Evolutionary conservation across 2,329 filamentous ascomycete genomes (phyloP).

Genomic region (Colletotrichum sp.): DNA sequence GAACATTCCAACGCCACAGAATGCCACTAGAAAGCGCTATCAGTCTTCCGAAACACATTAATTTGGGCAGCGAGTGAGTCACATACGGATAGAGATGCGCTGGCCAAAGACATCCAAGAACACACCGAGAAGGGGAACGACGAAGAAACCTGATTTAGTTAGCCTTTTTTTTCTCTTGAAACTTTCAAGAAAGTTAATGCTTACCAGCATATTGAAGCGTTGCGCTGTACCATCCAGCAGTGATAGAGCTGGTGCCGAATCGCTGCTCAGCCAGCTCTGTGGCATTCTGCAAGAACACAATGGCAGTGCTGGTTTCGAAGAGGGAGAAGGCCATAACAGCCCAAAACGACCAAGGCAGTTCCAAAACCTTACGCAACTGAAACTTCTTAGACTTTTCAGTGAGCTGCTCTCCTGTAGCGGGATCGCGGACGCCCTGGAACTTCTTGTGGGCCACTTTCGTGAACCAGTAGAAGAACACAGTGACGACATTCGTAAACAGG

Average conservation of each 20-base stretch:
- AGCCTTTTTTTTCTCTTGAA: not conserved
- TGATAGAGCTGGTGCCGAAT: slow-evolving; percentile 57
- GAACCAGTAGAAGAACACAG: slow-evolving; percentile 60
- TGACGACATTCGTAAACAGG: slow-evolving; percentile 63
- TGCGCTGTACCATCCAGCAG: slow-evolving; percentile 65
- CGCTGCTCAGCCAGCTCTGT: slow-evolving; percentile 66
- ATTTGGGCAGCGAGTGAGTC: not conserved
- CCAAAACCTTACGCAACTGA: slow-evolving; percentile 57
- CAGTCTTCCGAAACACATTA: not conserved
- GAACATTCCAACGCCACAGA: slow-evolving; percentile 51
- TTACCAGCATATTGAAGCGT: slow-evolving; percentile 53
- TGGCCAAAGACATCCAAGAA: slow-evolving; percentile 63
- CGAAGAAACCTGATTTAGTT: slow-evolving; percentile 48
- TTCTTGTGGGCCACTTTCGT: slow-evolving; percentile 53
- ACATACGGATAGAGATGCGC: slow-evolving; percentile 46
- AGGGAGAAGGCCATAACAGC: slow-evolving; percentile 57
- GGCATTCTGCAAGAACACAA: slow-evolving; percentile 60
- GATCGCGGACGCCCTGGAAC: slow-evolving; percentile 53
- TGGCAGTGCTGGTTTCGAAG: slow-evolving; percentile 62
- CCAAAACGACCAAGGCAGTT: slow-evolving; percentile 67
- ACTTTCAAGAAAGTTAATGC: not conserved
- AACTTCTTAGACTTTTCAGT: slow-evolving; percentile 65
- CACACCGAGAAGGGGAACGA: slow-evolving; percentile 60
- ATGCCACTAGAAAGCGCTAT: slow-evolving; percentile 27
- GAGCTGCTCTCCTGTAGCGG: slow-evolving; percentile 61